phyloP scores from a whole-genome alignment of 2,329 filamentous ascomycete genomes.

The Thelonectria blattea region DNA sequence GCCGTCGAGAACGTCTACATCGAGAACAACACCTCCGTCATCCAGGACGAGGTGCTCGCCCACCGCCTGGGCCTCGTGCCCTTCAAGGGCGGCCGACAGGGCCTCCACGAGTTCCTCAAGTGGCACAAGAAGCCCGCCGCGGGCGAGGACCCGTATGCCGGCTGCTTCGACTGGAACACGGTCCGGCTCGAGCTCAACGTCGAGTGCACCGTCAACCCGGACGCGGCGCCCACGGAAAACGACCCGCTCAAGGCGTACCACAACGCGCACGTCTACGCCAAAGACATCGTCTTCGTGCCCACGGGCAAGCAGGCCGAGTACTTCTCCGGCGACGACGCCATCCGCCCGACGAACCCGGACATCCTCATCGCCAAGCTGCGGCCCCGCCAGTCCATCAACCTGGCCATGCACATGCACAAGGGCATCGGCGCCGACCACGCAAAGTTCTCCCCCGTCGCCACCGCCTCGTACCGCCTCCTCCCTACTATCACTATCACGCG shows the following conservation, averaged over 20 bases:
- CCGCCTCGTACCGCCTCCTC: conserved; percentile 88
- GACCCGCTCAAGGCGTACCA: conserved; percentile 86
- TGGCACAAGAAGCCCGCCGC: conserved; percentile 77
- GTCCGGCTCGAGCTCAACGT: conserved; percentile 78
- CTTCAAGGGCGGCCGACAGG: conserved; percentile 78
- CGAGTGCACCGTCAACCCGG: conserved; percentile 78
- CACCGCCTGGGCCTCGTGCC: conserved; percentile 91
- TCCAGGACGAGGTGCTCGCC: conserved; percentile 95
- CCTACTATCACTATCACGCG: conserved; percentile 83
- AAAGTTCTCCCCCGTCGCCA: conserved; percentile 96
- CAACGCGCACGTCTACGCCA: conserved; percentile 83
- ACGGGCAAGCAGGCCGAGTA: conserved; percentile 73
- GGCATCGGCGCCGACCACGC: conserved; percentile 93
- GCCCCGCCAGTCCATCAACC: conserved; percentile 83
- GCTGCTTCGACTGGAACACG: conserved; percentile 83
- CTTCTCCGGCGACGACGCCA: conserved; percentile 71
- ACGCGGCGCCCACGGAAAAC: conserved; percentile 73
- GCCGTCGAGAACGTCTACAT: conserved; percentile 95
- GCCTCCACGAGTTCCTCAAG: conserved; percentile 77
- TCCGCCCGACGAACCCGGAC: conserved; percentile 84
- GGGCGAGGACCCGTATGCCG: conserved; percentile 65
- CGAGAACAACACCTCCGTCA: conserved; percentile 95
- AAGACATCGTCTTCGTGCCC: conserved; percentile 77
- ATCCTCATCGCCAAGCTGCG: conserved; percentile 94
- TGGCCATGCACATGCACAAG: conserved; percentile 93